phyloP scores from a whole-genome alignment of 805 yeast genomes.

The Metschnikowia bowlesiae region DNA sequence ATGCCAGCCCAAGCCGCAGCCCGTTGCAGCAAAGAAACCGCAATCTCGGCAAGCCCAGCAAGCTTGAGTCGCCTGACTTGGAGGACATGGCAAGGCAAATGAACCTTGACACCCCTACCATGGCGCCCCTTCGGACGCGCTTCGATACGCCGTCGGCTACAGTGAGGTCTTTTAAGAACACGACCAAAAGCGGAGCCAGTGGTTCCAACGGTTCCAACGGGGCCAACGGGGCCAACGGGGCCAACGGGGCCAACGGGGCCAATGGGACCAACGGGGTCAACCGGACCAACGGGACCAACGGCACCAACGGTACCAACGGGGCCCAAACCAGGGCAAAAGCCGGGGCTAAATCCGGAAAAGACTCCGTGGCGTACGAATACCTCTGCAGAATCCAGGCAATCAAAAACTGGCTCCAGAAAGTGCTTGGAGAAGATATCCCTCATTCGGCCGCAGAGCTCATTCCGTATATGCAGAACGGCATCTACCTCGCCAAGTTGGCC shows the following conservation, averaged over 20 bases:
- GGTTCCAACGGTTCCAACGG: too few relatives aligned
- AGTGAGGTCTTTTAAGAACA: slow-evolving; percentile 37
- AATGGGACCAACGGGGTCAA: background rate
- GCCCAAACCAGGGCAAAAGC: background rate
- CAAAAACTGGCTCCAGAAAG: slow-evolving; percentile 71
- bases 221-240: slow-evolving; percentile 10
- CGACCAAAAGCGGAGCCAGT: slow-evolving; percentile 13
- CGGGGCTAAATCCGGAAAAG: slow-evolving; percentile 5
- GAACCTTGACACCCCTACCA: slow-evolving; percentile 22
- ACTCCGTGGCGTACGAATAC: slow-evolving; percentile 58
- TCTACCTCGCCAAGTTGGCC: slow-evolving; percentile 74
- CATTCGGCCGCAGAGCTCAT: slow-evolving; percentile 54
- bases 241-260: slow-evolving; percentile 8
- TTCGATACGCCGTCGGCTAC: slow-evolving; percentile 42
- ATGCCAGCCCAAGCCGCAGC: slow-evolving; percentile 21
- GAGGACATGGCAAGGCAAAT: slow-evolving; percentile 38
- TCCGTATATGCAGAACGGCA: slow-evolving; percentile 76
- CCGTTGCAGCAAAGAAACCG: slow-evolving; percentile 31
- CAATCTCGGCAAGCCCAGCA: slow-evolving; percentile 7
- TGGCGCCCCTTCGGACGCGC: slow-evolving; percentile 26
- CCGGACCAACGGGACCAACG: slow-evolving; percentile 5
- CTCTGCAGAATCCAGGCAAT: slow-evolving; percentile 77
- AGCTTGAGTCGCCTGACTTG: slow-evolving; percentile 28
- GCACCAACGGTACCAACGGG: background rate
- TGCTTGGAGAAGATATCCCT: slow-evolving; percentile 55